Evolutionary conservation across 1,284 basidiomycete species (phyloP).

Genomic region (Tilletia setariae): DNA sequence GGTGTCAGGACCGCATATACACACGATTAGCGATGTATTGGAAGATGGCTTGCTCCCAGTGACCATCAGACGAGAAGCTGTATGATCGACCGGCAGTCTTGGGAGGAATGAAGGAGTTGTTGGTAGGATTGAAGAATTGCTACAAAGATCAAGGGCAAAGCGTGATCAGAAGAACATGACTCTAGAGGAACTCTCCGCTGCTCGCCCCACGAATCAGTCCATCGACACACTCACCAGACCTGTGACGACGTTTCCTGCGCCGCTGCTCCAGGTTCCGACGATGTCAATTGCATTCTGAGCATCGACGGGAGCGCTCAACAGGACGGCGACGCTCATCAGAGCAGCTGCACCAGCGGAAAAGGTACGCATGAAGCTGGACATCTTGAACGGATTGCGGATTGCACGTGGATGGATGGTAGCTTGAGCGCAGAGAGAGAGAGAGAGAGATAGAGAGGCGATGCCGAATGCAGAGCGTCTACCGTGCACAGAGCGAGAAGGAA

Average conservation of each 20-base stretch:
- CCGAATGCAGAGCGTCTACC: too few species aligned
- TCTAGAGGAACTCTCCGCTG: too few species aligned
- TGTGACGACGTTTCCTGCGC: conserved; percentile 41
- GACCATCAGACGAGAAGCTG: conserved; percentile 51
- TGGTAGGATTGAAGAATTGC: conserved; percentile 49
- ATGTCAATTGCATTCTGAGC: conserved; percentile 22
- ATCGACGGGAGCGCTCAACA: neutral
- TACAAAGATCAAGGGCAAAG: conserved; percentile 12
- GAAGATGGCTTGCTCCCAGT: conserved; percentile 51
- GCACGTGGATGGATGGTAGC: too few species aligned
- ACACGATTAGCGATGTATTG: conserved; percentile 42
- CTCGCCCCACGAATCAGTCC: too few species aligned
- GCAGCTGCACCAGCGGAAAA: conserved; percentile 5
- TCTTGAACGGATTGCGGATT: neutral
- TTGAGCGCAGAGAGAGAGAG: too few species aligned
- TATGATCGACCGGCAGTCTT: conserved; percentile 44
- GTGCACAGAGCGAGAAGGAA: too few species aligned
- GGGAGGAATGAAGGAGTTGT: conserved; percentile 46
- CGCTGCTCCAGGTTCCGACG: conserved; percentile 48
- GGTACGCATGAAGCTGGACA: neutral
- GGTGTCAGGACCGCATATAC: conserved; percentile 12
- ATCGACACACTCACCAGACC: conserved; percentile 32
- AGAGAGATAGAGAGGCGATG: too few species aligned
- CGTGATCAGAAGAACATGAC: neutral
- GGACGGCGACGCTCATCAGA: neutral